Conservation (phyloP, 2,329 filamentous ascomycete genomes). For the Fusarium zealandicum region DNA sequence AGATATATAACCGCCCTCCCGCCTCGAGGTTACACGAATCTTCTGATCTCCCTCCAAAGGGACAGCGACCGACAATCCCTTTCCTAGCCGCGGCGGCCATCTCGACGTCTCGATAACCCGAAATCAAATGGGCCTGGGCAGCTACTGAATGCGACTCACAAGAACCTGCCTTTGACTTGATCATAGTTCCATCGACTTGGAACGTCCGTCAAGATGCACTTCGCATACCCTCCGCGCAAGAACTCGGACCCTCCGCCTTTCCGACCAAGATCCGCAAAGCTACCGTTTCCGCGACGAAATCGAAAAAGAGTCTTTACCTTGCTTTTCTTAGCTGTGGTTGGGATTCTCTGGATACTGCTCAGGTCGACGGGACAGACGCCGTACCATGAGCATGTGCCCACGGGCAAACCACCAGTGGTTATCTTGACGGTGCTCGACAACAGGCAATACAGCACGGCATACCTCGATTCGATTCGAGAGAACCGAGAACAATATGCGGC, state of each 20-base stretch:
- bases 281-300: conserved; percentile 64
- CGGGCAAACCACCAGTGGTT: conserved; percentile 70
- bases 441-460: conserved; percentile 67
- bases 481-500: conserved; percentile 87
- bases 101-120: background rate
- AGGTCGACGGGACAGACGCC: conserved; percentile 41
- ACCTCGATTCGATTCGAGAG: conserved; percentile 76
- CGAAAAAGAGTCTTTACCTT: conserved; percentile 68
- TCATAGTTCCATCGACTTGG: background rate
- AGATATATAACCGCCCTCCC: conserved; percentile 3
- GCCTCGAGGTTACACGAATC: conserved; percentile 21
- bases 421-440: conserved; percentile 86
- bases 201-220: conserved; percentile 72
- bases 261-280: conserved; percentile 64
- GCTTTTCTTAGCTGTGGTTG: conserved; percentile 60
- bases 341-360: conserved; percentile 67
- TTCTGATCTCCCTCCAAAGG: conserved; percentile 6
- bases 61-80: conserved; percentile 11
- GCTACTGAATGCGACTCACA: conserved; percentile 5
- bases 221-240: conserved; percentile 87
- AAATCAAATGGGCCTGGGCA: background rate
- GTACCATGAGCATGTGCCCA: conserved; percentile 51
- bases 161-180: background rate
- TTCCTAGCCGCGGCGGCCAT: conserved; percentile 10
- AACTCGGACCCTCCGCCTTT: conserved; percentile 79